Conservation (phyloP, 129 eudicot species). For the Ambrosia artemisiifolia region DNA sequence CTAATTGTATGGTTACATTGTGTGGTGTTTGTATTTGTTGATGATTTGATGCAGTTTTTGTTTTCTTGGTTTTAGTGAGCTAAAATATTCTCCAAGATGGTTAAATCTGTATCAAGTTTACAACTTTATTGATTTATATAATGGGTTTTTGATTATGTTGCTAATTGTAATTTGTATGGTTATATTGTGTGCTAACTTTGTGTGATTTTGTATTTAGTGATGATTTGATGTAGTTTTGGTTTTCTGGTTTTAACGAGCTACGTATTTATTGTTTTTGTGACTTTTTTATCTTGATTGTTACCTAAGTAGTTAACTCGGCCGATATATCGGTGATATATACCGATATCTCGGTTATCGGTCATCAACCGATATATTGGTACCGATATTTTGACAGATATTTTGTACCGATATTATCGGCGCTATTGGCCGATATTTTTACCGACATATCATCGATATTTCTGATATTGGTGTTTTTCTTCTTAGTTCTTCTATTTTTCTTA, state of each 20-base stretch:
- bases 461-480: too few relatives aligned
- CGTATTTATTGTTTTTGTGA: slow-evolving; percentile 2
- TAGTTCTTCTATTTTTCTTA: too few relatives aligned
- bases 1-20: not conserved
- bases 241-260: not conserved
- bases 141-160: not conserved
- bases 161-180: not conserved
- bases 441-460: too few relatives aligned
- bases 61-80: not conserved
- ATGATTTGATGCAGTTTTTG: not conserved
- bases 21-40: not conserved
- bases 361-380: too few relatives aligned
- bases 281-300: not conserved
- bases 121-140: too few relatives aligned
- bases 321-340: too few relatives aligned
- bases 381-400: too few relatives aligned
- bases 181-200: not conserved
- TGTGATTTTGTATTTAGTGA: not conserved
- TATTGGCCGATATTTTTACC: too few relatives aligned
- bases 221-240: not conserved
- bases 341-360: too few relatives aligned
- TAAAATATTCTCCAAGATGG: not conserved
- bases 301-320: too few relatives aligned
- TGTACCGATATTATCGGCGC: too few relatives aligned
- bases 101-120: too few relatives aligned